These are phyloP conservation scores for Trifolium subterraneum DNA, from an alignment of 306 rosid species.

Conservation along the genomic window DNA sequence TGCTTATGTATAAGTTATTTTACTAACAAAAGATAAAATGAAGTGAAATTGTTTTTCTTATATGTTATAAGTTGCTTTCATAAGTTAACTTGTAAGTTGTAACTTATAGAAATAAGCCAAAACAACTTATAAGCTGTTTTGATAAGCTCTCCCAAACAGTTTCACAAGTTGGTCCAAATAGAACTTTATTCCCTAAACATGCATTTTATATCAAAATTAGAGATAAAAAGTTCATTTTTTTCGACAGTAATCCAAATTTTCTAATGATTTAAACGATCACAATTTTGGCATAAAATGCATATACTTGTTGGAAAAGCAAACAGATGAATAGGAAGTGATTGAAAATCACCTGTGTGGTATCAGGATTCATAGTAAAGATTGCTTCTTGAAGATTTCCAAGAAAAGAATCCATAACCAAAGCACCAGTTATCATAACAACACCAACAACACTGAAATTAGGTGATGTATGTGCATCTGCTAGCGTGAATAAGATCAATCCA, in stretches of 20 bases:
- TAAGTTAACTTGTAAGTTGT: background rate
- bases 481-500: constrained; percentile 94
- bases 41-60: background rate
- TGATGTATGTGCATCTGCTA: constrained; percentile 95
- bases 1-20: background rate
- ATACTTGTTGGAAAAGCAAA: constrained; percentile 16
- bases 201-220: background rate
- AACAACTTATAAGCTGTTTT: background rate
- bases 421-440: constrained; percentile 90
- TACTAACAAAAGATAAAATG: background rate
- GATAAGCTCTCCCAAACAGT: background rate
- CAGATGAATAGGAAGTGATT: constrained; percentile 1
- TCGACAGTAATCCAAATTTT: background rate
- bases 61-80: background rate
- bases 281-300: constrained; percentile 18
- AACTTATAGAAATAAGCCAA: background rate
- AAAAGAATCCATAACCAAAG: constrained; percentile 91
- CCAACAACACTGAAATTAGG: constrained; percentile 92
- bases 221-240: background rate
- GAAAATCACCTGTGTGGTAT: constrained; percentile 83
- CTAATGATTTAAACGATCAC: background rate
- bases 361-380: constrained; percentile 93
- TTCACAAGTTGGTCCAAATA: background rate
- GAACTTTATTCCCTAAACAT: background rate
- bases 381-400: constrained; percentile 98